A percentile compares a stretch with the other conserved stretches of the same genome.
phyloP scores from a whole-genome alignment of 2,329 filamentous ascomycete genomes.

The Geoglossum cookeanum region DNA sequence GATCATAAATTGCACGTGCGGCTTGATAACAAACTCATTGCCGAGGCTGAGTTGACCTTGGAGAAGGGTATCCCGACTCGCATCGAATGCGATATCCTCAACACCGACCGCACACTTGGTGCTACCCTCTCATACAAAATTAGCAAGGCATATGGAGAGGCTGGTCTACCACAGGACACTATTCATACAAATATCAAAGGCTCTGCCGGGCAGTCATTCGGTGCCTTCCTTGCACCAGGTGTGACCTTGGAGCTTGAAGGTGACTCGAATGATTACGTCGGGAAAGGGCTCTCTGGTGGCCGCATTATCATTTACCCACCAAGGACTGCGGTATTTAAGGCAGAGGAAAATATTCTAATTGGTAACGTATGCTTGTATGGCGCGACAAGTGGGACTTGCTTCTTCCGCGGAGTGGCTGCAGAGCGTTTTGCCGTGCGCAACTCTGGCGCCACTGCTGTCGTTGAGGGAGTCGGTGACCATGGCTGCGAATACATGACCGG shows the following conservation, averaged over 20 bases:
- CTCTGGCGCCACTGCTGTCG: slow-evolving; percentile 87
- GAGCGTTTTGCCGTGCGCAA: slow-evolving; percentile 95
- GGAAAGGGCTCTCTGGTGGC: slow-evolving; percentile 86
- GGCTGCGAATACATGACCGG: slow-evolving; percentile 99
- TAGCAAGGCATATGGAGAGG: slow-evolving; percentile 78
- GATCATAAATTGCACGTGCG: slow-evolving; percentile 86
- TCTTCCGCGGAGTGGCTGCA: slow-evolving; percentile 91
- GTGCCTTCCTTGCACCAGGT: slow-evolving; percentile 82
- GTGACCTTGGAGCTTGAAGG: slow-evolving; percentile 89
- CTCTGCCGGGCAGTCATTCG: slow-evolving; percentile 90
- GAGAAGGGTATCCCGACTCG: slow-evolving; percentile 86
- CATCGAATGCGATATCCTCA: slow-evolving; percentile 90
- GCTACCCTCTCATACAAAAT: slow-evolving; percentile 92
- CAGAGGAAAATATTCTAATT: slow-evolving; percentile 85
- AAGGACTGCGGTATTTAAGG: slow-evolving; percentile 77
- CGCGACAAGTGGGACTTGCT: slow-evolving; percentile 76
- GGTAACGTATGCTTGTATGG: slow-evolving; percentile 93
- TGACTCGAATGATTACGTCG: slow-evolving; percentile 91
- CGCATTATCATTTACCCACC: slow-evolving; percentile 87
- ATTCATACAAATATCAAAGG: slow-evolving; percentile 94
- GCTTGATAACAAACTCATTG: slow-evolving; percentile 92
- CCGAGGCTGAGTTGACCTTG: slow-evolving; percentile 81
- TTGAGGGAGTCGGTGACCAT: slow-evolving; percentile 91
- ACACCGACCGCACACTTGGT: slow-evolving; percentile 86
- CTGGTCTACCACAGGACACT: slow-evolving; percentile 75